Percentiles rank a stretch among this genome's conserved stretches.
phyloP scores from a whole-genome alignment of 2,329 filamentous ascomycete species.

The Paecilomyces sp. region DNA sequence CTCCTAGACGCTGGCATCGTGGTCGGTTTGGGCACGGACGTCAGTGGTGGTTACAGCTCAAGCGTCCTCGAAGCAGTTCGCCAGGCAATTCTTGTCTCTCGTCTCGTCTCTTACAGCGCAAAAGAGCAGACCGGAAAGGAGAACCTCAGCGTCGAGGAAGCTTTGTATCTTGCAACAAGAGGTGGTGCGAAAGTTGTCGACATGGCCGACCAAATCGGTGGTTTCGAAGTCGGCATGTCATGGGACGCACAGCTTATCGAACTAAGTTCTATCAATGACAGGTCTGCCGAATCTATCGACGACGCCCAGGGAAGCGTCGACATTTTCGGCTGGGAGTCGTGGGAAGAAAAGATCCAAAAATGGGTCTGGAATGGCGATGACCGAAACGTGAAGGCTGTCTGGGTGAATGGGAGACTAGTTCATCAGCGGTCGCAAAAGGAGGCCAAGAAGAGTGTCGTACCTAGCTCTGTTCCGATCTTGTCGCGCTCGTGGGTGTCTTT shows the following conservation, averaged over 20 bases:
- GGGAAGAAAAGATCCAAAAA: constrained; percentile 80
- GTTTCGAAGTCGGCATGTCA: constrained; percentile 77
- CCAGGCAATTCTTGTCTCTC: constrained; percentile 70
- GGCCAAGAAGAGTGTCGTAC: not conserved
- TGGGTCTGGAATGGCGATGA: constrained; percentile 95
- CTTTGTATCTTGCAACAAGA: constrained; percentile 76
- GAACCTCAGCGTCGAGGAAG: constrained; percentile 79
- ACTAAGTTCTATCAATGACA: constrained; percentile 38
- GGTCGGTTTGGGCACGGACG: constrained; percentile 83
- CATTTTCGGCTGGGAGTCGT: constrained; percentile 85
- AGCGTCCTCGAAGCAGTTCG: constrained; percentile 76
- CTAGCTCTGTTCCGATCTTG: not conserved
- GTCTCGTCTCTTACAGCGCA: constrained; percentile 46
- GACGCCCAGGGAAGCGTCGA: constrained; percentile 53
- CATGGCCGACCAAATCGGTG: constrained; percentile 63
- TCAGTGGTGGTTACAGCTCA: constrained; percentile 78
- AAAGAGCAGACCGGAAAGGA: constrained; percentile 38
- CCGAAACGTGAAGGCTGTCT: constrained; percentile 79
- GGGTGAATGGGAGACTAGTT: constrained; percentile 79
- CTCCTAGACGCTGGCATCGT: constrained; percentile 67
- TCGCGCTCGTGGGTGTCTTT: not conserved
- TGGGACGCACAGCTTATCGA: constrained; percentile 85
- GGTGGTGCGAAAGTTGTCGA: constrained; percentile 80
- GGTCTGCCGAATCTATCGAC: constrained; percentile 23
- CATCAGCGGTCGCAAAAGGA: constrained; percentile 39